Conservation (phyloP, 495 filamentous ascomycete genomes). For the Neurospora intermedia region DNA sequence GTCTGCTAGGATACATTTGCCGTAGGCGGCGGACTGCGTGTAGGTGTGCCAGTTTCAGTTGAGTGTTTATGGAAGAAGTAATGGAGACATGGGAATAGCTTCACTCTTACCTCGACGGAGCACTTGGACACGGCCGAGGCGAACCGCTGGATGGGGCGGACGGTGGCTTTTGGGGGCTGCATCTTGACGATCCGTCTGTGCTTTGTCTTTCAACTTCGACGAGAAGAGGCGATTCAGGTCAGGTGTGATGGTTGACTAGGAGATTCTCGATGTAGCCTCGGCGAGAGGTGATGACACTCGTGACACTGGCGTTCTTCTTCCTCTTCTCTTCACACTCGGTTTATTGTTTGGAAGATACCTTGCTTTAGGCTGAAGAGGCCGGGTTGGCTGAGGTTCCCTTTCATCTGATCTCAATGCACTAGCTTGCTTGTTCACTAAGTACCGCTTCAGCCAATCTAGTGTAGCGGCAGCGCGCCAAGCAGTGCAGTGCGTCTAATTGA, state of each 20-base stretch:
- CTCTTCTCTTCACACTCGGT: neutral
- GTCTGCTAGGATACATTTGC: slow-evolving; percentile 83
- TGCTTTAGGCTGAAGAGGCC: neutral
- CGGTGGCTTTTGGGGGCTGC: slow-evolving; percentile 11
- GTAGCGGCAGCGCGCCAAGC: neutral
- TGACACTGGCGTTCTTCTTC: neutral
- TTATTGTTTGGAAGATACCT: neutral
- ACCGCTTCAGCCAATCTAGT: neutral
- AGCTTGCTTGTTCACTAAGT: neutral
- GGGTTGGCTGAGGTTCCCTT: neutral
- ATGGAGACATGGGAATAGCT: neutral
- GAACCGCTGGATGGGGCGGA: slow-evolving; percentile 79
- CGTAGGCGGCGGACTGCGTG: slow-evolving; percentile 40
- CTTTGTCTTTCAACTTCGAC: no score
- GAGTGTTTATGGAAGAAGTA: no score
- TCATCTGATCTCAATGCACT: neutral
- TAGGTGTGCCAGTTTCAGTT: no score
- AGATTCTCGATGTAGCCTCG: no score
- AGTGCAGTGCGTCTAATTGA: neutral
- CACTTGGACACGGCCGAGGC: slow-evolving; percentile 76
- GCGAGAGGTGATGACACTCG: neutral
- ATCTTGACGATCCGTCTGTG: slow-evolving; percentile 3
- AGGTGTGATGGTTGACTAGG: no score
- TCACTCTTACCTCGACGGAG: slow-evolving; percentile 57
- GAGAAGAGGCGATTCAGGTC: no score